Conservation (phyloP, 2,329 filamentous ascomycete species). For the Venturia asperata region DNA sequence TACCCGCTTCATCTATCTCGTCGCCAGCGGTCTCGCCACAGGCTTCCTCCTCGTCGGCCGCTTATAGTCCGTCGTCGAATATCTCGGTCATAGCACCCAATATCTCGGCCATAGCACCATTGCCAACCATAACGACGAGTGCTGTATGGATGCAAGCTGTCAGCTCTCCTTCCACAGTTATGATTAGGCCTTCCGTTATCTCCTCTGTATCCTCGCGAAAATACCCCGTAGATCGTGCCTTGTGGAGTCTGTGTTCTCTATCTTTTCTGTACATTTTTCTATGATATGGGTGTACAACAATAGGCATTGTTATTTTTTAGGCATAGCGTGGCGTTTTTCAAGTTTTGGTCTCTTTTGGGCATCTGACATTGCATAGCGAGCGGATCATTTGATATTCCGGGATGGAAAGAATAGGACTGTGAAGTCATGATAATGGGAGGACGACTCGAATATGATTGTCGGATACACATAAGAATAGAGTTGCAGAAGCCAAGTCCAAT, state of each 20-base stretch:
- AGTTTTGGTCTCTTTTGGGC: background rate
- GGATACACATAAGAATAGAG: background rate
- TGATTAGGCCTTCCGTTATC: background rate
- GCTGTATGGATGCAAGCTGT: background rate
- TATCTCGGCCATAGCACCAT: background rate
- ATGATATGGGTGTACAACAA: background rate
- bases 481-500: too few relatives aligned
- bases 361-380: background rate
- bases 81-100: background rate
- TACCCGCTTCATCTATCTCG: constrained; percentile 45
- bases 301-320: background rate
- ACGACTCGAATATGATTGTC: background rate
- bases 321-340: constrained; percentile 11
- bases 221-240: constrained; percentile 5
- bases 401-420: background rate
- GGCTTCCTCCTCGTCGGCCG: constrained; percentile 42
- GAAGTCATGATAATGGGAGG: constrained; percentile 1
- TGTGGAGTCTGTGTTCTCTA: background rate
- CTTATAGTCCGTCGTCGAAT: constrained; percentile 23
- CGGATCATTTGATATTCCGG: background rate
- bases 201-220: constrained; percentile 6
- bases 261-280: background rate
- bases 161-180: background rate
- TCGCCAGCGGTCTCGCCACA: constrained; percentile 39
- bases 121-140: background rate